Base-by-base conservation (phyloP, 2,329 filamentous ascomycete genomes). In the Colletotrichum higginsianum region DNA sequence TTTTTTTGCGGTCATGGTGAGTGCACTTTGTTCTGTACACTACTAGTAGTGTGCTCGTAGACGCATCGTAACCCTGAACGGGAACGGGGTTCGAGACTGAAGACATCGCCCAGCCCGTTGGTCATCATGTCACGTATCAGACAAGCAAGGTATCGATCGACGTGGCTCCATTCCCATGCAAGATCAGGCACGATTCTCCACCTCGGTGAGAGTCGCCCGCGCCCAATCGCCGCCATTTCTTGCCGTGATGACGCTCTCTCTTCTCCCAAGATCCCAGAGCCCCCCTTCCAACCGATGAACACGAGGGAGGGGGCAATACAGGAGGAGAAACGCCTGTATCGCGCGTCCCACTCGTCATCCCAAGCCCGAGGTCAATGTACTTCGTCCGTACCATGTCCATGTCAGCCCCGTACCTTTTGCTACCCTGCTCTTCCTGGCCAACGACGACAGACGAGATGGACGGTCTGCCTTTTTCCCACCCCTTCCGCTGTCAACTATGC, bases 141-240 rank as follows among this genome's bases (percentile, higher is more conserved):
- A 21, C 3, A 49, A 16, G 46, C 26, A 26, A 26, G 26, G 26
- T 57, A 64, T 53, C 40, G 35, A 21, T 49, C 61, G 21, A 44
- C 47, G n/a, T 57, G 35, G n/a, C 46, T 16, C 44, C 53, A 21
- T 42, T 66, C 35, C 52, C 58, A 71, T 71, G 68, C 68, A 67
- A 71, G 68, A 71, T 71, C 64, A 71, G 52, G 68, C 68, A 71
- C 64, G 18, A 42, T 67, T 30, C 64, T 71, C 68, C 68, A 71
- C 68, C 57, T 71, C 68, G 68, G 68, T 71, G 50, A 71, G 47
- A 49, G 64, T 46, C 40, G 38, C 23, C 26, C 38, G 50, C 26
- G 35, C 5, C 68, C 68, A 71, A 67, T 71, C 50, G 63, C 52
- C 15, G 21, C 23, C 26, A 26, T 26, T 26, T 26, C 26, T 26